Base-by-base conservation (phyloP, 805 yeast species). In the Naumovozyma castellii region DNA sequence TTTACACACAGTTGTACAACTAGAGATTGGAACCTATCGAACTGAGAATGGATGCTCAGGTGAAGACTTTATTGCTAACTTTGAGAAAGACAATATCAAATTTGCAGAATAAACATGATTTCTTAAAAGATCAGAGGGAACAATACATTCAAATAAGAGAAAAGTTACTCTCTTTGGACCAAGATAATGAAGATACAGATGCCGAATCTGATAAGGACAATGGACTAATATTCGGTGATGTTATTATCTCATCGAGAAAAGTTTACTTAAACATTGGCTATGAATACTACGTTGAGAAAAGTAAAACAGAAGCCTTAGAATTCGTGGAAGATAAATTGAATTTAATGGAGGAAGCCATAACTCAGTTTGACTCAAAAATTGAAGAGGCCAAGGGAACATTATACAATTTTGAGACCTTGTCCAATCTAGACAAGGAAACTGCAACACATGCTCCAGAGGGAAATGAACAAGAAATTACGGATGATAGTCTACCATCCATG, bases 401-500 rank as follows among this genome's bases (percentile, higher is more conserved):
- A 36, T 43, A 46, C 25, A 39, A 56, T 15, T 33, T 65, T 25
- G 44, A 53, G 3, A 38, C 43, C 1, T 35, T 41, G 12, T 20
- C 18, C 9, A 41, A 43, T 3, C 42, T 37, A 4, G 43, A 40
- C 19, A 31, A 30, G 14, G 37, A 36, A 32, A 20, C 17, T n/a
- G 29, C 20, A 14, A 34, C 18, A 15, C 12, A 12, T 4, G 19
- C 17, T 9, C 14, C 3, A n/a, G n/a, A n/a, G n/a, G 34, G 25
- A 18, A 30, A 12, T 28, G 17, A 32, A 43, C 38, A 34, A 36
- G 30, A 14, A 18, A 27, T 31, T 28, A 44, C 45, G 13, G 41
- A 44, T 10, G 44, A 72, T 13, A 76, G 69, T 1, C 50, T 78
- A 2, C 87, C 85, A 1, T 65, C 84, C 18, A 76, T 86, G 77